Evolutionary conservation across 257 asterid species (phyloP), one percentile per base, ranked within the genome.

Genomic region (Fraxinus americana): DNA sequence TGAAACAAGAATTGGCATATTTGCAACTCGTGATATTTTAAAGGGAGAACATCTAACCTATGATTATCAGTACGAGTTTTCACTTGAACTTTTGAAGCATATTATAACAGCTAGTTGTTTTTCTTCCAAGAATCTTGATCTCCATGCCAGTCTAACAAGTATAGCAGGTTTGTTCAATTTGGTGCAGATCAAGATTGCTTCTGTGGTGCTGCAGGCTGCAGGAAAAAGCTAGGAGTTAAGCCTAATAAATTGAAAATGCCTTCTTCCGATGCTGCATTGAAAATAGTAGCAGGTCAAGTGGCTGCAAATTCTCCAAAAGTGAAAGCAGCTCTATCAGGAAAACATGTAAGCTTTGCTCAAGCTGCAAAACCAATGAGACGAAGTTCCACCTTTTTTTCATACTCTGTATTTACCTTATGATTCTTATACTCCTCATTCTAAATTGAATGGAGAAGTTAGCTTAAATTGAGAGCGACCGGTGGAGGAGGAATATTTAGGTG

Each of bases 111-210:
- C n/a, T 67, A 34, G 71, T 59, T 67, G 69, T 67, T 73, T 14
- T 73, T 52, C 19, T 76, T 21, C 78, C 77, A 66, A n/a, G 73
- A 70, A 69, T 17, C 35, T 36, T 38, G 77, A 27, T 84, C 75
- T 38, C 69, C 75, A 63, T 74, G 75, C 70, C 77, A 48, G 79
- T 83, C 91, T 94, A 88, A 94, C 88, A 83, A 87, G 77, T 83
- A 27, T 82, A 82, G 91, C 97, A 95, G 98, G 96, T 95, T 95
- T 86, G 99, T 95, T 87, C 99, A 95, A 83, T 92, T 92, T 86
- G 99, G 99, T 79, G 98, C 99, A 84, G 98, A 95, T 87, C 94
- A 95, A 85, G 92, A 91, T 83, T 95, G 98, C 84, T 85, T 88
- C 80, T 95, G 99, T 82, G 99, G 98, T 79, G 94, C 99, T 92